Evolutionary conservation across 257 asterid species (phyloP), one percentile per base, ranked within the genome.

Genomic region (Catharanthus roseus): DNA sequence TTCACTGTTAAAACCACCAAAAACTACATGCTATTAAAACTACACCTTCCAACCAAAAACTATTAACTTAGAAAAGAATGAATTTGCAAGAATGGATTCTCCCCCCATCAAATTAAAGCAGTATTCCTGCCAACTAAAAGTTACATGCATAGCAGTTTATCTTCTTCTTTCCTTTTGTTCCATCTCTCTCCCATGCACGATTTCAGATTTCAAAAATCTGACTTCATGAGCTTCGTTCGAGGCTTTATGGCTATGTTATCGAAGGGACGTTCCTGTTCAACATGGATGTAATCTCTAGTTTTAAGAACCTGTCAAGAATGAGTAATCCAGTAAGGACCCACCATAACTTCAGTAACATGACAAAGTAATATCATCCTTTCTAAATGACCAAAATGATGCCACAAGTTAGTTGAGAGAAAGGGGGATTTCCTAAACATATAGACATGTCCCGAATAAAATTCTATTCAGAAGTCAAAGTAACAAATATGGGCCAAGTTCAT

Each of bases 221-320:
- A 85, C 78, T 86, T 89, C 78, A 86, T 74, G 67, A 89, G 85
- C 84, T 88, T 84, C 12, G 70, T 29, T 72, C 84, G 81, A 28
- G 96, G 93, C 74, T 77, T 84, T 36, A 89, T 36, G 72, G 72
- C 63, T 6, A 87, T 77, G 81, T 76, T 85, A 24, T 79, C 89
- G 38, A 70, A 82, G 31, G 93, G 85, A 41, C 31, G 70, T 60
- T 61, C 73, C 79, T 89, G 91, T 53, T 89, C 90, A 45, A 86
- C 96, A 23, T 89, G 89, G 79, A 87, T 71, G 82, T 80, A 89
- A 76, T 87, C 96, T 83, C 86, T 83, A 42, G 96, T 89, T 79
- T 86, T 87, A 10, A 89, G 86, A 71, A 89, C 96, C 93, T 89
- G 85, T 6, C 34, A 71, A 62, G 68, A 53, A 68, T 67, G 19